phyloP scores from a whole-genome alignment of 352 stramenopile species.

The Phytophthora constricta region DNA sequence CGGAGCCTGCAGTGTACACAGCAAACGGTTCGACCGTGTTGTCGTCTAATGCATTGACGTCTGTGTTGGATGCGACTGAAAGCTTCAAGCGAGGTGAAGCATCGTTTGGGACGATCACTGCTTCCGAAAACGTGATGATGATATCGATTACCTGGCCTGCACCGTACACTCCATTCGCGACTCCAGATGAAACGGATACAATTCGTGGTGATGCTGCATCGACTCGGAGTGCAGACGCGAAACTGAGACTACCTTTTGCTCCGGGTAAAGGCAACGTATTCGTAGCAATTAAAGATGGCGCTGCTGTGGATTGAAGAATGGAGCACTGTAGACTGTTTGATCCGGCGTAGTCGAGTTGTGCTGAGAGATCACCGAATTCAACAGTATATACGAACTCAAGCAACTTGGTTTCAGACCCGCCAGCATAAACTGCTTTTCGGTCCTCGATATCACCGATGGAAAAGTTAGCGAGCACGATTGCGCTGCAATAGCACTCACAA shows the following conservation, averaged over 20 bases:
- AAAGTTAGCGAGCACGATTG: slow-evolving; percentile 49
- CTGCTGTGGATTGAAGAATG: slow-evolving; percentile 57
- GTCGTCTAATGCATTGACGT: slow-evolving; percentile 8
- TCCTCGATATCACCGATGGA: slow-evolving; percentile 43
- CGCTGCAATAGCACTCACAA: slow-evolving; percentile 30
- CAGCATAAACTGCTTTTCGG: slow-evolving; percentile 47
- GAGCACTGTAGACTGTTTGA: slow-evolving; percentile 48
- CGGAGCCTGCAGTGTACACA: slow-evolving; percentile 46
- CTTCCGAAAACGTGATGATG: slow-evolving; percentile 59
- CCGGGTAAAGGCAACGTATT: slow-evolving; percentile 55
- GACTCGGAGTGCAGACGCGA: slow-evolving; percentile 44
- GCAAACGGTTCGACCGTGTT: slow-evolving; percentile 22
- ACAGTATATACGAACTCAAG: slow-evolving; percentile 72
- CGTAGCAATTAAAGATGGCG: slow-evolving; percentile 47
- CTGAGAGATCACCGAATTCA: slow-evolving; percentile 46
- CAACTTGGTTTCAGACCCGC: slow-evolving; percentile 50
- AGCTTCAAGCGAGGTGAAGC: slow-evolving; percentile 45
- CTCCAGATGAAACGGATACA: slow-evolving; percentile 50
- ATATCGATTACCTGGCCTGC: slow-evolving; percentile 65
- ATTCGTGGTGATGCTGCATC: slow-evolving; percentile 52
- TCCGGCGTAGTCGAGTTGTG: slow-evolving; percentile 58
- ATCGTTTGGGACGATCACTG: slow-evolving; percentile 37
- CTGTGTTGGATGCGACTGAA: slow-evolving; percentile 43
- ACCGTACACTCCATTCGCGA: slow-evolving; percentile 63
- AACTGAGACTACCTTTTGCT: slow-evolving; percentile 47